Base-by-base conservation (phyloP, 305 asterid genomes). In the Rubia tinctorum region DNA sequence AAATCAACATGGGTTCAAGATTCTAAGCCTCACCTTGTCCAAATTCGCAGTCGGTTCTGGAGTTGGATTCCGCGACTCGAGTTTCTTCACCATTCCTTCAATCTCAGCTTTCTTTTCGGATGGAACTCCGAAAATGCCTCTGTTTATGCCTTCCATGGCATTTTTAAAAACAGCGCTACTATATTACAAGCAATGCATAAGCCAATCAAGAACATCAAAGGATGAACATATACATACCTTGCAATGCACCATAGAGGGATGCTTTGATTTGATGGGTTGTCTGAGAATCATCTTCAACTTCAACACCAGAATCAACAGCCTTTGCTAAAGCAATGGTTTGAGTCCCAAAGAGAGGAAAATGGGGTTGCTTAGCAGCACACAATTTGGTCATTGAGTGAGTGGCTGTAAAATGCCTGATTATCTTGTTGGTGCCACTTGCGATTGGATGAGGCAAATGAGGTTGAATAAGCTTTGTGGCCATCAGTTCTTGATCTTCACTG, bases 71-170 rank as follows among this genome's bases (percentile, higher is more conserved):
- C 72, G 85, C 66, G 88, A 85, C 84, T 93, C 97, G 55, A 93
- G 79, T 71, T 85, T 85, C 82, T 80, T 82, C 68, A 90, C 94
- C 82, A 90, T 60, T 56, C 69, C 80, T 71, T 80, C 82, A 69
- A 93, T 91, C 80, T 84, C 90, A 77, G 64, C 56, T 80, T 85
- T 91, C 85, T 81, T 88, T 25, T 78, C 86, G 17, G 91, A 85
- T 13, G 88, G 74, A 40, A 87, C 86, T 74, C 98, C 98, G 79
- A 93, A 93, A 63, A 91, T 91, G 69, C 98, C 98, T 78, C 98
- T 87, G 64, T 93, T 86, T 51, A 88, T 83, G 64, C 95, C 98
- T 70, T 93, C 81, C 37, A 73, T 12, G 30, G 75, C 66, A 59
- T 13, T 27, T 56, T 47, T 8, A 51, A 53, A 53, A 53, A 53